These are phyloP conservation scores for Neonectria sp. DNA, from an alignment of 2,329 filamentous ascomycete species.

Conservation along the genomic window DNA sequence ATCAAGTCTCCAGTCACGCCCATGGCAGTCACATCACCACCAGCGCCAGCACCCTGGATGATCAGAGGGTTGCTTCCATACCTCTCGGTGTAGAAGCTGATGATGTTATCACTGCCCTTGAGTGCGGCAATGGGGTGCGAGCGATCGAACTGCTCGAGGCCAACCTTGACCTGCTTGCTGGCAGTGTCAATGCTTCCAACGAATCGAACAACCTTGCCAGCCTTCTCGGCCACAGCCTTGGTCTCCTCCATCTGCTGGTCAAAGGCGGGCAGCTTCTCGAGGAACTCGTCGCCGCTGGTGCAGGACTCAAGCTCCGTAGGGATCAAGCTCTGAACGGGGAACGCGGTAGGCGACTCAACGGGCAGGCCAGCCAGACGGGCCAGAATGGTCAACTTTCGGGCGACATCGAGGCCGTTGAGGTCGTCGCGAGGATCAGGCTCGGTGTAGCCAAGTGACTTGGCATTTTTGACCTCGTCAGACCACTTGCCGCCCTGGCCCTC, in stretches of 20 bases:
- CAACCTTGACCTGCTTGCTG: conserved; percentile 89
- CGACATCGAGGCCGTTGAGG: conserved; percentile 90
- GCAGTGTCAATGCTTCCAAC: conserved; percentile 93
- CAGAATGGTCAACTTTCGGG: conserved; percentile 96
- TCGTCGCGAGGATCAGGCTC: conserved; percentile 91
- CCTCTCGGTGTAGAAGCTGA: conserved; percentile 97
- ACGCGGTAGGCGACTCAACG: conserved; percentile 86
- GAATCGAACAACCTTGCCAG: conserved; percentile 94
- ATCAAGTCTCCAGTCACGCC: conserved; percentile 94
- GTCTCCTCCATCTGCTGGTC: conserved; percentile 91
- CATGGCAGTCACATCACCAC: conserved; percentile 97
- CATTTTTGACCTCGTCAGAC: conserved; percentile 92
- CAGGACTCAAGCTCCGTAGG: conserved; percentile 87
- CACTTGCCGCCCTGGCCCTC: conserved; percentile 83
- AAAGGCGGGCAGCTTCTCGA: conserved; percentile 84
- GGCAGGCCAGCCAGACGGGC: conserved; percentile 87
- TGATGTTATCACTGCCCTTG: conserved; percentile 99
- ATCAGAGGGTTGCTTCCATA: conserved; percentile 94
- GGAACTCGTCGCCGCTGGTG: conserved; percentile 86
- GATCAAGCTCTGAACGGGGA: conserved; percentile 95
- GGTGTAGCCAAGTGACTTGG: conserved; percentile 93
- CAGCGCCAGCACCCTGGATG: conserved; percentile 93
- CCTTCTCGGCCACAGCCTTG: conserved; percentile 86
- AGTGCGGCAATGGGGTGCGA: conserved; percentile 93
- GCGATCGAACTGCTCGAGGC: conserved; percentile 89